Base-by-base conservation (phyloP, 305 asterid species). In the Withania somnifera region DNA sequence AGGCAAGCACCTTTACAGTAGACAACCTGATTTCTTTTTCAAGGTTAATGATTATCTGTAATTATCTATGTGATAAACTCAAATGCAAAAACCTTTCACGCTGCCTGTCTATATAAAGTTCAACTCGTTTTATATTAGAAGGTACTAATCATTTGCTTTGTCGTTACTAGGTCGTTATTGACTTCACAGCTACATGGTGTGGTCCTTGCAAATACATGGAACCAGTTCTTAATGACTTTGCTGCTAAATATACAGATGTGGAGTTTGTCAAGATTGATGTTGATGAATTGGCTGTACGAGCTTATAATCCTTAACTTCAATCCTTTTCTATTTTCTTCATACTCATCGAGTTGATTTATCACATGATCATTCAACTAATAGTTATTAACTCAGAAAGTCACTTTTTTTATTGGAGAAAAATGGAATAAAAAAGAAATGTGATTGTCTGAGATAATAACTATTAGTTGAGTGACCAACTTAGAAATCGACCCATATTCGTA, bases 151-250 rank as follows among this genome's bases (percentile, higher is more conserved):
- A 36, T 67, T 71, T 14, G 10, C 1, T 22, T 7, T 45, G 0
- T 22, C 26, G 22, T n/a, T 77, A 38, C 69, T 54, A 95, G 98
- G 86, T 90, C 75, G 97, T 95, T 10, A 87, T 95, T n/a, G 89
- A 95, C 83, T 95, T 95, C 89, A 90, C 97, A 52, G 98, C 97
- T 38, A 28, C 93, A 0, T 95, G 98, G 97, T 93, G 98, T 19
- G 97, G 91, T 79, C 98, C 98, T 60, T 95, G 98, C 69, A 90
- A 86, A 81, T 19, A 64, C 82, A 89, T 95, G 80, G 94, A 92
- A 73, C 99, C 97, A 20, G 84, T 88, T 20, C 64, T 95, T 3
- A 77, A 88, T n/a, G 92, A 88, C 10, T 83, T 90, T 34, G 95
- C 97, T 20, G 89, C 86, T 71, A 86, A 83, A 53, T 91, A 87